phyloP scores from a whole-genome alignment of 2,329 filamentous ascomycete genomes.

The Venturia nashicola region DNA sequence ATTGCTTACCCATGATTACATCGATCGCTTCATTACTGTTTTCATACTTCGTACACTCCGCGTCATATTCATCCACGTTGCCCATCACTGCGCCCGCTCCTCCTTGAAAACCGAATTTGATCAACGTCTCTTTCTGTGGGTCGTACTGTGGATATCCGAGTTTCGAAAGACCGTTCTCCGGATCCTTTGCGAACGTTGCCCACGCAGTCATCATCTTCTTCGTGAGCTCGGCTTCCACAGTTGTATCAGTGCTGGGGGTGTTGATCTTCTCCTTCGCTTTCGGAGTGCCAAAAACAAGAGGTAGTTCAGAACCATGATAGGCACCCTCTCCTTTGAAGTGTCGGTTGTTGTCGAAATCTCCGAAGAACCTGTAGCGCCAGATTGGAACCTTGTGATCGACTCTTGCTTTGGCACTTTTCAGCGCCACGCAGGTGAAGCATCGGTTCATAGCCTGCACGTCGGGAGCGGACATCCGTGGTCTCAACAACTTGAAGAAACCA shows the following conservation, averaged over 20 bases:
- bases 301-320: slow-evolving; percentile 8
- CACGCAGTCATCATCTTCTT: slow-evolving; percentile 8
- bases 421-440: slow-evolving; percentile 7
- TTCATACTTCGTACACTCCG: slow-evolving; percentile 4
- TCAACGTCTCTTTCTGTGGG: slow-evolving; percentile 1
- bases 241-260: neutral
- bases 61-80: neutral
- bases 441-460: neutral
- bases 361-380: slow-evolving; percentile 6
- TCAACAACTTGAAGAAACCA: slow-evolving; percentile 2
- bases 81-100: neutral
- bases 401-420: slow-evolving; percentile 4
- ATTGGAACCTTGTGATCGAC: neutral
- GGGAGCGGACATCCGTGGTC: neutral
- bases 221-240: neutral
- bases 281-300: slow-evolving; percentile 7
- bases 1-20: neutral
- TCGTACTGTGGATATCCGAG: slow-evolving; percentile 10
- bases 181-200: slow-evolving; percentile 10
- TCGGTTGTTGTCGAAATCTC: slow-evolving; percentile 5
- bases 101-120: slow-evolving; percentile 3
- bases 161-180: slow-evolving; percentile 6
- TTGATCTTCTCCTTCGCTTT: slow-evolving; percentile 6
- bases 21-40: slow-evolving; percentile 1
- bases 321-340: neutral